Percentiles rank a stretch among this genome's conserved stretches.
phyloP scores from a whole-genome alignment of 805 yeast genomes.

The Candida silvicultrix region DNA sequence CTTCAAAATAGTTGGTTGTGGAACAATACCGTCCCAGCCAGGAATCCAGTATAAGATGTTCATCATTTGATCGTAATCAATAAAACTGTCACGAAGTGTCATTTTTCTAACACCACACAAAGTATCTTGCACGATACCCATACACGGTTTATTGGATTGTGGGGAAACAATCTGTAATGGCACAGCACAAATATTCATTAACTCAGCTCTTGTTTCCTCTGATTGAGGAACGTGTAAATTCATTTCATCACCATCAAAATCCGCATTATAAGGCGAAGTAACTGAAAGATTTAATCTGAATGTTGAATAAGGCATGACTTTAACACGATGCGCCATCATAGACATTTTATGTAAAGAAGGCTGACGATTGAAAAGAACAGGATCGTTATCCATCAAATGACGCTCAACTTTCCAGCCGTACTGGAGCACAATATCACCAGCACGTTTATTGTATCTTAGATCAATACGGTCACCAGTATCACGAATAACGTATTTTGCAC shows the following conservation, averaged over 20 bases:
- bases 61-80: conserved; percentile 92
- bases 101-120: conserved; percentile 94
- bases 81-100: conserved; percentile 84
- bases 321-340: conserved; percentile 99
- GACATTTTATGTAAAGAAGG: conserved; percentile 99
- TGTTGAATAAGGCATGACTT: conserved; percentile 98
- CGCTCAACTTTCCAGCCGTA: conserved; percentile 99
- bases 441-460: conserved; percentile 92
- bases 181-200: conserved; percentile 92
- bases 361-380: conserved; percentile 97
- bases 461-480: conserved; percentile 99
- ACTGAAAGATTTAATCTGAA: conserved; percentile 95
- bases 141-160: conserved; percentile 97
- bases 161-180: conserved; percentile 98
- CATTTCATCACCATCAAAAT: conserved; percentile 99
- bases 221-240: conserved; percentile 98
- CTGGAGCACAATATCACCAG: conserved; percentile 96
- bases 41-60: conserved; percentile 97
- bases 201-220: conserved; percentile 95
- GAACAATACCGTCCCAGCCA: conserved; percentile 97
- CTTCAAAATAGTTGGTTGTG: conserved; percentile 88
- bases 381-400: conserved; percentile 95
- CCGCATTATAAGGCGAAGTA: conserved; percentile 99
- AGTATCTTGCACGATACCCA: conserved; percentile 99
- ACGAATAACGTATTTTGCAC: conserved; percentile 97